Conservation (phyloP, 805 yeast species). For the Lipomyces anomalus region DNA sequence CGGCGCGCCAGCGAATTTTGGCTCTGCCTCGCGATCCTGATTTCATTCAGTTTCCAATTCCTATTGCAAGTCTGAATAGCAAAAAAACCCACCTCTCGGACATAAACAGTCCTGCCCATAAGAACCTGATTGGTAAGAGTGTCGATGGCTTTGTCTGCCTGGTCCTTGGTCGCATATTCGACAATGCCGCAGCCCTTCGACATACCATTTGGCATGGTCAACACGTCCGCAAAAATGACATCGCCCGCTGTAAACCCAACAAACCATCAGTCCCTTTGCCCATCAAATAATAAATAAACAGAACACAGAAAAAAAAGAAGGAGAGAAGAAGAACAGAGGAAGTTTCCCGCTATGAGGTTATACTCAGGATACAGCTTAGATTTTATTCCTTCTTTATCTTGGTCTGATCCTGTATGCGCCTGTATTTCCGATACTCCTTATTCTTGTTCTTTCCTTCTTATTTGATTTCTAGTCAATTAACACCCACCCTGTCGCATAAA, state of each 20-base stretch:
- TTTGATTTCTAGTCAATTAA: background rate
- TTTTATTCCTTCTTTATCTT: no score
- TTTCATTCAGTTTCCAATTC: no score
- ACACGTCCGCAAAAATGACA: constrained; percentile 76
- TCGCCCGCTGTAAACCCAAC: constrained; percentile 42
- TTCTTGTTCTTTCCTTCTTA: no score
- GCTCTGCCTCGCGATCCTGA: constrained; percentile 50
- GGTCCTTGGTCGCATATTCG: constrained; percentile 61
- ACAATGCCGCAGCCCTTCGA: constrained; percentile 64
- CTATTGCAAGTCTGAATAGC: no score
- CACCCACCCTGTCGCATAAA: constrained; percentile 32
- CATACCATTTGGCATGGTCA: constrained; percentile 69
- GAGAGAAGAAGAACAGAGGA: no score
- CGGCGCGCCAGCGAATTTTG: constrained; percentile 26
- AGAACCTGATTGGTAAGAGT: constrained; percentile 60
- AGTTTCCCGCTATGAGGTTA: no score
- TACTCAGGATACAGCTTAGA: no score
- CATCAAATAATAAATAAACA: background rate
- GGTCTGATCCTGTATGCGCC: no score
- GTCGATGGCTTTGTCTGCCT: constrained; percentile 66
- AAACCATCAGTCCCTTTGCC: background rate
- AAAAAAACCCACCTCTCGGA: constrained; percentile 64
- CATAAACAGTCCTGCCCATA: constrained; percentile 74
- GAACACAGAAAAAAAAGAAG: no score
- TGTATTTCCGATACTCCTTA: no score